A percentile compares a stretch with the other conserved stretches of the same genome.
Conservation (phyloP, 441 rosid species). For the Pelargonium cotyledonis region DNA sequence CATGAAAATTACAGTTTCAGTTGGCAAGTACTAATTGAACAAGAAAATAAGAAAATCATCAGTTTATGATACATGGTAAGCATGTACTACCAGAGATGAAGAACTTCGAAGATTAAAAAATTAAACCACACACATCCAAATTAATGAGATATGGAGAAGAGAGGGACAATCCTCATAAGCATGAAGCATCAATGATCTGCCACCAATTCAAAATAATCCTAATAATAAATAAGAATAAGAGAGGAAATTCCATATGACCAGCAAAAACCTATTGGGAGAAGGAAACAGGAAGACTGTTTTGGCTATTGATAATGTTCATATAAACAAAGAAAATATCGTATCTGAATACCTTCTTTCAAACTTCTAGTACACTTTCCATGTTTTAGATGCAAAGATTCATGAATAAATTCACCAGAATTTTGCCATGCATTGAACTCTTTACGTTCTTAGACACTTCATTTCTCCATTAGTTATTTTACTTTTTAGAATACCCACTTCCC, state of each 20-base stretch:
- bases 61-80: not conserved
- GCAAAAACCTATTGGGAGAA: too few species aligned
- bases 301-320: too few species aligned
- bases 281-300: too few species aligned
- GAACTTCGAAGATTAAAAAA: not conserved
- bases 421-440: not conserved
- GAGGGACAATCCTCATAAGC: not conserved
- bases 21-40: not conserved
- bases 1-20: slow-evolving; percentile 4
- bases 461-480: not conserved
- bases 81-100: not conserved
- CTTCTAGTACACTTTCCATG: not conserved
- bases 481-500: not conserved
- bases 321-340: too few species aligned
- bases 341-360: not conserved
- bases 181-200: not conserved
- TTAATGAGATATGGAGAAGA: not conserved
- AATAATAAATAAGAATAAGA: not conserved
- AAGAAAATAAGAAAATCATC: not conserved
- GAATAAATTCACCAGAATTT: not conserved
- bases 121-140: not conserved
- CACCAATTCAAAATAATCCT: not conserved
- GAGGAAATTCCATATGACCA: too few species aligned
- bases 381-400: not conserved
- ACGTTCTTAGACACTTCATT: not conserved